Evolutionary conservation across 2,329 filamentous ascomycete genomes (phyloP).

Genomic region (Aspergillus puulaauensis): DNA sequence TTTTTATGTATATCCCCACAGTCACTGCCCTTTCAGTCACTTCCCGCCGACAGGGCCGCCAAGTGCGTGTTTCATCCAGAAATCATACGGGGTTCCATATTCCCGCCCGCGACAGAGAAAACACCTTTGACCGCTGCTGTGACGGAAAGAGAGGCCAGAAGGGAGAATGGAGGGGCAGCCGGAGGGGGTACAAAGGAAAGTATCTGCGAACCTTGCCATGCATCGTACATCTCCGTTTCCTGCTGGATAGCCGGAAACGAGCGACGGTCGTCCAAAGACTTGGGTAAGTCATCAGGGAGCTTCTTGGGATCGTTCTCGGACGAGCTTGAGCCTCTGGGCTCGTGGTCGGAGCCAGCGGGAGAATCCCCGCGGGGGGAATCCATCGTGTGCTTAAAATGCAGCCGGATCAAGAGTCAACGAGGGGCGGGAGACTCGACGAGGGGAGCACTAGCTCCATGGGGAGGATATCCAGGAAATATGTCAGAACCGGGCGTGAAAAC

Average conservation of each 20-base stretch:
- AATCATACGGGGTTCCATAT: background rate
- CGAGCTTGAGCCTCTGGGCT: constrained; percentile 16
- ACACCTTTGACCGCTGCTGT: too few species aligned
- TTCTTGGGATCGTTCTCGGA: constrained; percentile 20
- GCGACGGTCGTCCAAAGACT: constrained; percentile 84
- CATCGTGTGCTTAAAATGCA: constrained; percentile 25
- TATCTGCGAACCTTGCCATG: constrained; percentile 78
- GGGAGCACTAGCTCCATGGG: constrained; percentile 22
- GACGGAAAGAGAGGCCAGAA: background rate
- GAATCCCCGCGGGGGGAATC: constrained; percentile 34
- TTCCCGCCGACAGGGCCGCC: background rate
- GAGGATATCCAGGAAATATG: constrained; percentile 1
- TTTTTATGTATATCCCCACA: background rate
- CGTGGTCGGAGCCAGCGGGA: constrained; percentile 26
- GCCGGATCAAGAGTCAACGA: constrained; percentile 16
- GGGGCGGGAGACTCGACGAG: constrained; percentile 12
- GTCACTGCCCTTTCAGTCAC: too few species aligned
- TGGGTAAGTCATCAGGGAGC: constrained; percentile 84
- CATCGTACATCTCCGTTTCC: constrained; percentile 98
- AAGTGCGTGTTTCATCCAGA: background rate
- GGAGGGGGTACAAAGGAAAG: background rate
- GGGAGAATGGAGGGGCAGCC: background rate
- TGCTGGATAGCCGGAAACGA: constrained; percentile 65
- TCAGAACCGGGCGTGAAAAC: background rate
- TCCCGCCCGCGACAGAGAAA: background rate